Conservation (phyloP, 192 early-diverging fungal species). For the Backusella australiensis region DNA sequence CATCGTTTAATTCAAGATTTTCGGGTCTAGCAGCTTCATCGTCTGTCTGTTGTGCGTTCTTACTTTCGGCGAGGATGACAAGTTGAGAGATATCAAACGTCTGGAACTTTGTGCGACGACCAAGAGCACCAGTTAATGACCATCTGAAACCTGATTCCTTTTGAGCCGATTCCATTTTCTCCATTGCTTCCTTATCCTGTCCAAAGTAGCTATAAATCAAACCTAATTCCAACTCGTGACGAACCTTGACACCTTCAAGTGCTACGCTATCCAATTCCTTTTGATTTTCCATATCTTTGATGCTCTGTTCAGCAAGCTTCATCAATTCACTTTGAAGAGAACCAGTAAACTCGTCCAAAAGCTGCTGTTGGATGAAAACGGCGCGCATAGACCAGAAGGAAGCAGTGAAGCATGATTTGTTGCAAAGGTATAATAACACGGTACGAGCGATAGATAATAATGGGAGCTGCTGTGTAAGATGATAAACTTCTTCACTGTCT, state of each 20-base stretch:
- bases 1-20: conserved; percentile 85
- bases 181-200: conserved; percentile 63
- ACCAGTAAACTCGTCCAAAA: conserved; percentile 58
- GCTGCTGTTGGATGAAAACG: conserved; percentile 73
- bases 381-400: conserved; percentile 77
- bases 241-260: conserved; percentile 42
- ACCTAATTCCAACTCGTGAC: conserved; percentile 78
- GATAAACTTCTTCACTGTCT: conserved; percentile 87
- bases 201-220: conserved; percentile 77
- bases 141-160: conserved; percentile 76
- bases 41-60: conserved; percentile 24
- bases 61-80: conserved; percentile 85
- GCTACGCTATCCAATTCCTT: conserved; percentile 17
- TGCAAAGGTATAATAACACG: conserved; percentile 46
- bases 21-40: conserved; percentile 54
- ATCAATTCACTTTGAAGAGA: conserved; percentile 50
- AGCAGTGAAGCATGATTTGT: conserved; percentile 37
- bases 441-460: conserved; percentile 66
- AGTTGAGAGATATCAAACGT: conserved; percentile 85
- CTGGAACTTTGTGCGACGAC: conserved; percentile 93
- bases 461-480: conserved; percentile 65
- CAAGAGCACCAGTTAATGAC: conserved; percentile 86
- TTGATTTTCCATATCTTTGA: conserved; percentile 24
- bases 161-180: conserved; percentile 72
- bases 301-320: conserved; percentile 16